Evolutionary conservation across 129 eudicot genomes (phyloP).

Genomic region (Tagetes erecta): DNA sequence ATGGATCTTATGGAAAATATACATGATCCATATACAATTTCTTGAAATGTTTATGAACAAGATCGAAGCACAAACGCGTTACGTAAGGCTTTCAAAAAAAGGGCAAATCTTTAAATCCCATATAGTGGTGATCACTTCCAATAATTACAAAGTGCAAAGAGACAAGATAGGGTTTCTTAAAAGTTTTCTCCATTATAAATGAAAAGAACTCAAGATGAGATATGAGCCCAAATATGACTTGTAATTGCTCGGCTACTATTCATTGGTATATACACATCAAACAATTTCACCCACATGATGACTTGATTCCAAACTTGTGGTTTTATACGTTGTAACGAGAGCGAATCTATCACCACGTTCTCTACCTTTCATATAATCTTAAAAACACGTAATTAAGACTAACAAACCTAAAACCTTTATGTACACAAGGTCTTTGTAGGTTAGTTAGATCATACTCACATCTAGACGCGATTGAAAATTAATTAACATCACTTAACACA

Average conservation of each 20-base stretch:
- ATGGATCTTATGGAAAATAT: background rate
- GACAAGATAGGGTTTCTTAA: conserved; percentile 21
- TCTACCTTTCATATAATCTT: background rate
- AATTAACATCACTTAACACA: too few relatives aligned
- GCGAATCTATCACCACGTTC: background rate
- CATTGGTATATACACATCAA: conserved; percentile 16
- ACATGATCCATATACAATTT: background rate
- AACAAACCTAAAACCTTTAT: background rate
- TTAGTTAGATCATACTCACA: too few relatives aligned
- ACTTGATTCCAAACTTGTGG: conserved; percentile 7
- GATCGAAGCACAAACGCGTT: background rate
- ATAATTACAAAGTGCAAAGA: conserved; percentile 30
- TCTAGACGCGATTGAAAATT: too few relatives aligned
- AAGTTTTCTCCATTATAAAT: conserved; percentile 22
- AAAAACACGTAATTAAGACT: background rate
- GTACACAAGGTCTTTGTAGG: background rate
- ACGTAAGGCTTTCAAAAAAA: background rate
- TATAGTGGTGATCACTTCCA: conserved; percentile 18
- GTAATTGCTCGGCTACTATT: conserved; percentile 12
- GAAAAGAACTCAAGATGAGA: conserved; percentile 23
- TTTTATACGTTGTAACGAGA: background rate
- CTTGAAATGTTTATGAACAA: conserved; percentile 9
- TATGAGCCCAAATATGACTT: conserved; percentile 7
- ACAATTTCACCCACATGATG: conserved; percentile 12
- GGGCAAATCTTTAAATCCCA: conserved; percentile 1